Conservation (phyloP, 2,329 filamentous ascomycete species). For the Lasiodiplodia sp. region DNA sequence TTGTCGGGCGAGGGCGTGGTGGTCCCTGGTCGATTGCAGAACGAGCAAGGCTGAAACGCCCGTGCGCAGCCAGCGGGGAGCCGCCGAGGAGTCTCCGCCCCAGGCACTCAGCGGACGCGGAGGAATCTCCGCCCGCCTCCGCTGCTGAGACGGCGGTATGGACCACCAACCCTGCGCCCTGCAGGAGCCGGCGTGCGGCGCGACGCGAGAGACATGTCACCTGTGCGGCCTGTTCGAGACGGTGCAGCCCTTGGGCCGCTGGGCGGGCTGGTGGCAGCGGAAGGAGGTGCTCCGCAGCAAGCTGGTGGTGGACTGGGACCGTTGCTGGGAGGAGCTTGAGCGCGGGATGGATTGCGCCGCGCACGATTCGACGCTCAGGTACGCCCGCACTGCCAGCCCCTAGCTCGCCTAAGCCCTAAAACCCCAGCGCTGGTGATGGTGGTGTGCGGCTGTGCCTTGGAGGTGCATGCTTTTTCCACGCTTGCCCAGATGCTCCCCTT, state of each 20-base stretch:
- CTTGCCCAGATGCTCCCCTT: slow-evolving; percentile 16
- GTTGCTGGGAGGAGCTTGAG: neutral
- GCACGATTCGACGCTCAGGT: slow-evolving; percentile 17
- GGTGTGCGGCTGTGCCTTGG: slow-evolving; percentile 1
- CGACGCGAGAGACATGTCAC: neutral
- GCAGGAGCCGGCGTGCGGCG: slow-evolving; percentile 25
- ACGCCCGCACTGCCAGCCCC: slow-evolving; percentile 17
- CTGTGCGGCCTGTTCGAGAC: slow-evolving; percentile 1
- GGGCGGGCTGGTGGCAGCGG: neutral
- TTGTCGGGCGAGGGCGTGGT: slow-evolving; percentile 5
- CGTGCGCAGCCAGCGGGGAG: slow-evolving; percentile 7
- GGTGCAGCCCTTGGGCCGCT: slow-evolving; percentile 6
- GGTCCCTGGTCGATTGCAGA: slow-evolving; percentile 15
- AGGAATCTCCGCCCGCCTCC: slow-evolving; percentile 13
- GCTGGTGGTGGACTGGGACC: neutral
- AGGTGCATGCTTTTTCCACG: neutral
- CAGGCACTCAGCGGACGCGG: neutral
- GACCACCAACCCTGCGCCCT: neutral
- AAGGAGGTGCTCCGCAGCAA: neutral
- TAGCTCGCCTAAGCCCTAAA: slow-evolving; percentile 13
- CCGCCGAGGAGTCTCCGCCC: slow-evolving; percentile 3
- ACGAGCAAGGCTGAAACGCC: slow-evolving; percentile 26
- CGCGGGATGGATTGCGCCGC: slow-evolving; percentile 5
- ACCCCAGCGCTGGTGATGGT: neutral
- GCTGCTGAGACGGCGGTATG: slow-evolving; percentile 10